phyloP scores from a whole-genome alignment of 768 basidiomycete species.

The Pisolithus tinctorius region DNA sequence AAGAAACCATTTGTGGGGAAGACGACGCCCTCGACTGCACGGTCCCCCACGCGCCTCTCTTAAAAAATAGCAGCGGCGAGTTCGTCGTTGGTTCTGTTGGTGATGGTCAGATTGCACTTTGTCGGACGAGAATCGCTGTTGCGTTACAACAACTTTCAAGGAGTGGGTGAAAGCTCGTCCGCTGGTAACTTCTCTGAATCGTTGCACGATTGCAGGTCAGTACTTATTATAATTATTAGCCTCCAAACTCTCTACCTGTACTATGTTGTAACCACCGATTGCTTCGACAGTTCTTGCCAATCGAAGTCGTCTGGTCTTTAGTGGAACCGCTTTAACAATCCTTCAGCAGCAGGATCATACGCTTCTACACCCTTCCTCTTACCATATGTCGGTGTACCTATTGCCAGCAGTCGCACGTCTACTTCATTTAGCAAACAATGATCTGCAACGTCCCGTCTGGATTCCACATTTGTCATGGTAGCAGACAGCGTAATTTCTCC shows the following conservation, averaged over 20 bases:
- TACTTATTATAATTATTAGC: background rate
- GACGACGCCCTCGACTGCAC: slow-evolving; percentile 59
- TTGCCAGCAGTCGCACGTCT: slow-evolving; percentile 77
- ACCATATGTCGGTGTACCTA: too few species aligned
- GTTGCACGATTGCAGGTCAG: background rate
- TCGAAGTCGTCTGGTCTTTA: slow-evolving; percentile 75
- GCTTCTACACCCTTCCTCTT: slow-evolving; percentile 4
- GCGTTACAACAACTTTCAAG: slow-evolving; percentile 54
- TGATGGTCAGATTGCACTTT: slow-evolving; percentile 47
- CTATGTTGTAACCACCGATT: slow-evolving; percentile 31
- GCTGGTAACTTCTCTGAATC: slow-evolving; percentile 27
- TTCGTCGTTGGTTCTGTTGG: slow-evolving; percentile 60
- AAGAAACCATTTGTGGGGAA: too few species aligned
- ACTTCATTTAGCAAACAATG: slow-evolving; percentile 63
- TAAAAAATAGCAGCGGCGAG: slow-evolving; percentile 43
- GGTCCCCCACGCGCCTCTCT: slow-evolving; percentile 57
- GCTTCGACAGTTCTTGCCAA: slow-evolving; percentile 73
- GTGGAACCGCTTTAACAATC: slow-evolving; percentile 66
- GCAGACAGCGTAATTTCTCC: slow-evolving; percentile 83
- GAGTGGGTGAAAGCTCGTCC: slow-evolving; percentile 50
- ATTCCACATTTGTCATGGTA: slow-evolving; percentile 27
- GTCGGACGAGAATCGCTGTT: slow-evolving; percentile 51
- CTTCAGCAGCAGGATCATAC: slow-evolving; percentile 18
- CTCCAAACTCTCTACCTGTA: too few species aligned
- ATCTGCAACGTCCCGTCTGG: slow-evolving; percentile 20